Conservation (phyloP, 345 rosid species). For the Rhodamnia rubescens region DNA sequence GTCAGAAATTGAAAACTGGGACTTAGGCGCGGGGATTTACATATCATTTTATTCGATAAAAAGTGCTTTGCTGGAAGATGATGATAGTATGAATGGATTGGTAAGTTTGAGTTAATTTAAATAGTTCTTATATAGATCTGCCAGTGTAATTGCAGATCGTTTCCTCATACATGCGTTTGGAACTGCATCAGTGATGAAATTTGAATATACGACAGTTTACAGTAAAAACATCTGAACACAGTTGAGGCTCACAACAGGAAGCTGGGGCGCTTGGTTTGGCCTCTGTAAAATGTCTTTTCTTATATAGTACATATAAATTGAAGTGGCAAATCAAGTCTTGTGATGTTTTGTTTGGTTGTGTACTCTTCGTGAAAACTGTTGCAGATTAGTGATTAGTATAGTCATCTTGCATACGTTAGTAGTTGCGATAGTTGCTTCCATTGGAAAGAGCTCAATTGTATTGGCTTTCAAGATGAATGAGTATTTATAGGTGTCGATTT, state of each 20-base stretch:
- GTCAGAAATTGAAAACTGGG: conserved; percentile 96
- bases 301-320: not conserved
- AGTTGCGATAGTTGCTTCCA: not conserved
- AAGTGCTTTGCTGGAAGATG: conserved; percentile 52
- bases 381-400: not conserved
- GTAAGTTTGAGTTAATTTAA: conserved; percentile 21
- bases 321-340: not conserved
- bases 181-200: not conserved
- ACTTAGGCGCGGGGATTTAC: conserved; percentile 85
- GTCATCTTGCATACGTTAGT: not conserved
- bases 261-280: not conserved
- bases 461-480: not conserved
- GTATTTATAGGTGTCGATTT: not conserved
- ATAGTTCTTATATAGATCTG: not conserved
- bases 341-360: not conserved
- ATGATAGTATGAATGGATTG: conserved; percentile 32
- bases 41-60: conserved; percentile 58
- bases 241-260: not conserved
- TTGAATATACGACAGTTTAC: not conserved
- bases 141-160: not conserved
- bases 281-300: not conserved
- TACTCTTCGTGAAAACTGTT: not conserved
- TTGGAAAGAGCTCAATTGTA: not conserved
- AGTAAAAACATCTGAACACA: not conserved
- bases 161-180: not conserved